Evolutionary conservation across 2,329 filamentous ascomycete species (phyloP).

Genomic region (Fusarium marasasianum): DNA sequence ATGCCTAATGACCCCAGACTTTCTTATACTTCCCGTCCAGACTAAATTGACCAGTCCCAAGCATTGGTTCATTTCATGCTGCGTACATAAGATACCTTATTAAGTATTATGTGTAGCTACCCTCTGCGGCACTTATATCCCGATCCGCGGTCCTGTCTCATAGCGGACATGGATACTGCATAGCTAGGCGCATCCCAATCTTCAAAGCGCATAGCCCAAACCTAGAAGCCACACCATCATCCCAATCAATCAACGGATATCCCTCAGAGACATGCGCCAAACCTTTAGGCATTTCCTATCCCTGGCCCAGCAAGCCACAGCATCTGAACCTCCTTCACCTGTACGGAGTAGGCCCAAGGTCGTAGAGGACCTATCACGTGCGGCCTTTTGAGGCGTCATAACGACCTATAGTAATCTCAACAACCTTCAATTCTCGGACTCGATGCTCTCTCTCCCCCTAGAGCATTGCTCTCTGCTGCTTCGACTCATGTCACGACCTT

Average conservation of each 20-base stretch:
- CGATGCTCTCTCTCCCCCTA: not conserved
- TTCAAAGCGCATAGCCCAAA: slow-evolving; percentile 1
- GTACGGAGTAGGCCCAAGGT: not conserved
- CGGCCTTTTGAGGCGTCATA: not conserved
- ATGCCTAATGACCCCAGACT: not conserved
- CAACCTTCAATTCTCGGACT: not conserved
- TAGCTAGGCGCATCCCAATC: not conserved
- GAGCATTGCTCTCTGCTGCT: not conserved
- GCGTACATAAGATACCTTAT: no score
- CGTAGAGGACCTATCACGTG: not conserved
- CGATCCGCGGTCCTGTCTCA: not conserved
- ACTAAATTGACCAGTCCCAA: not conserved
- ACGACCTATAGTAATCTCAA: not conserved
- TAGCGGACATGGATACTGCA: not conserved
- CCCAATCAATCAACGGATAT: slow-evolving; percentile 13
- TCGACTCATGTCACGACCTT: slow-evolving; percentile 13
- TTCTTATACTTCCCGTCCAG: not conserved
- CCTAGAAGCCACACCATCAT: slow-evolving; percentile 11
- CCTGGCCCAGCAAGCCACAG: not conserved
- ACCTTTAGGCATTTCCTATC: not conserved
- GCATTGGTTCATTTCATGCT: not conserved
- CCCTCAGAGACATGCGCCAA: slow-evolving; percentile 3
- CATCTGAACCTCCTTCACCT: slow-evolving; percentile 3
- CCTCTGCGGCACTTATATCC: not conserved
- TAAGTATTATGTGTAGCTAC: not conserved